A percentile compares a stretch with the other conserved stretches of the same genome.
phyloP scores from a whole-genome alignment of 2,329 filamentous ascomycete genomes.

The Fusarium haematococcum region DNA sequence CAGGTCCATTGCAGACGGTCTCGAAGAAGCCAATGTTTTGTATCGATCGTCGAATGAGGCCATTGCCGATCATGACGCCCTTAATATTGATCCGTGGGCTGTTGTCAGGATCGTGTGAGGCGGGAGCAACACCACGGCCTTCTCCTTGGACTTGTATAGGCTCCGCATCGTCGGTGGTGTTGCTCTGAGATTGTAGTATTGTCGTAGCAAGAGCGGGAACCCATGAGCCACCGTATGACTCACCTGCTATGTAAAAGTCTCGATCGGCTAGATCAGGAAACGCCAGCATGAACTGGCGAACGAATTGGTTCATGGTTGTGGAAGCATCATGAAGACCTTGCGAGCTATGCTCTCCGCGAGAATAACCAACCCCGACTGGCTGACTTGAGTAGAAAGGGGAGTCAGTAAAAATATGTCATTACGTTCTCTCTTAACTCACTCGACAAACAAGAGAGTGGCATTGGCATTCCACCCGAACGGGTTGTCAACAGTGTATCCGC shows the following conservation, averaged over 20 bases:
- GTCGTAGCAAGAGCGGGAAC: neutral
- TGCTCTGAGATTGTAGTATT: neutral
- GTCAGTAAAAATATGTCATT: neutral
- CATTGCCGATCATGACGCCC: neutral
- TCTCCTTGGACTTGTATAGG: neutral
- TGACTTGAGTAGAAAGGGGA: neutral
- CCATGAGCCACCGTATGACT: slow-evolving; percentile 5
- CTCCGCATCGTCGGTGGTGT: neutral
- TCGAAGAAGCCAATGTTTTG: neutral
- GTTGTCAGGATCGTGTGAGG: neutral
- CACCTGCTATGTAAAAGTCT: neutral
- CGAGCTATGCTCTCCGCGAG: neutral
- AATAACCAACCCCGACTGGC: neutral
- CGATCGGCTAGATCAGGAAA: neutral
- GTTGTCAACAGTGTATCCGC: slow-evolving; percentile 12
- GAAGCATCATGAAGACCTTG: neutral
- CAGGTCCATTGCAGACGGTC: neutral
- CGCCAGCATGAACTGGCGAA: slow-evolving; percentile 1
- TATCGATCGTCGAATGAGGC: neutral
- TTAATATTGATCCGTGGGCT: neutral
- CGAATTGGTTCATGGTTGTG: slow-evolving; percentile 5
- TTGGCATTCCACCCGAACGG: slow-evolving; percentile 13
- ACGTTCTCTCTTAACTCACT: neutral
- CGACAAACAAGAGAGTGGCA: slow-evolving; percentile 11
- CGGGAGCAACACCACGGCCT: neutral